Base-by-base conservation (phyloP, 2,329 filamentous ascomycete species). In the Rutstroemia sp. region DNA sequence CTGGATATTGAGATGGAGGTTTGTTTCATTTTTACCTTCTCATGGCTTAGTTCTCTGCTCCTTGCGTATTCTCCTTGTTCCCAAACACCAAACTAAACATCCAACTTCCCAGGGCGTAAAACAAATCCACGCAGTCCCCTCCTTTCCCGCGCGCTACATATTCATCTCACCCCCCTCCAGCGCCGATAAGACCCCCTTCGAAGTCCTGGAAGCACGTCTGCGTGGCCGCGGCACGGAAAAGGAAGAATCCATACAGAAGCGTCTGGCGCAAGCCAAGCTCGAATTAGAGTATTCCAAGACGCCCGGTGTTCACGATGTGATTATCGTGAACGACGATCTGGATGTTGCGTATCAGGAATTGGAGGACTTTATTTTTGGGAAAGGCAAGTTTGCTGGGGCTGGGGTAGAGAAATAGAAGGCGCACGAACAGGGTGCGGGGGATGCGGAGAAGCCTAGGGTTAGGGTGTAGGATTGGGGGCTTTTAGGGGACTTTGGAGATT, bases 1-100 rank as follows among this genome's bases (percentile, higher is more conserved):
- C 76, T 96, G 64, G 92, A 97, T 71, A 97, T 96, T 69, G 92
- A 96, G 78, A 96, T 96, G 89, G 91, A 96, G 82, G 85, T 87
- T 70, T 37, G 74, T 62, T 54, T 19, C 2, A 19, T 19, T 19
- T 19, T 9, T 12, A 34, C 14, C 25, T 52, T 21, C n/a, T 44
- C 12, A 12, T 34, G 14, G 3, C 30, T 37, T 21, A 8, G n/a
- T 25, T 37, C 17, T n/a, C 12, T 34, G 8, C 39, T 17, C n/a
- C 8, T 37, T n/a, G 4, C 30, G 30, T n/a, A 46, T 10, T 46
- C 23, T 46, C 42, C 17, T 7, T 42, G 37, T 52, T 39, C 46
- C 45, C 50, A 42, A 27, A 49, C 10, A 19, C 7, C 30, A 17
- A 19, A 38, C 23, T 49, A n/a, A 19, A 12, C 10, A 19, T n/a